Percentiles rank a stretch among this genome's conserved stretches.
These are phyloP conservation scores for Nelumbo lutea DNA, from an alignment of 164 flowering plant genomes.

Conservation along the genomic window DNA sequence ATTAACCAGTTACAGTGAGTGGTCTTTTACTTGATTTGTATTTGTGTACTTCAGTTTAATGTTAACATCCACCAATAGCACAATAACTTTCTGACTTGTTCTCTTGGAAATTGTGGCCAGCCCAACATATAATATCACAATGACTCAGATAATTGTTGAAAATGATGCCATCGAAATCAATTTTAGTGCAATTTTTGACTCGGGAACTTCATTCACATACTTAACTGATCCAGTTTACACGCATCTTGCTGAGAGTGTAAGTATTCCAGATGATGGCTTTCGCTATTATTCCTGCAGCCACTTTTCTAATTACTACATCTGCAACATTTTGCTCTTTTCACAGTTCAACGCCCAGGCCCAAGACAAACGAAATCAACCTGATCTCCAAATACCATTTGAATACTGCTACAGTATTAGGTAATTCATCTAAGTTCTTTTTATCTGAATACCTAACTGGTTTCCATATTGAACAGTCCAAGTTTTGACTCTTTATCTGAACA, in stretches of 20 bases:
- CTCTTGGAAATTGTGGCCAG: not conserved
- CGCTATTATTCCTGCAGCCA: not conserved
- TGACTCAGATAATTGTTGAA: slow-evolving; percentile 9
- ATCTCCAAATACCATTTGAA: not conserved
- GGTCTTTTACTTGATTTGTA: not conserved
- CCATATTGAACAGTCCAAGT: too few relatives aligned
- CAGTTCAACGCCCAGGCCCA: not conserved
- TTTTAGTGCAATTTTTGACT: not conserved
- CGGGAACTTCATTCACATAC: not conserved
- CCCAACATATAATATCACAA: slow-evolving; percentile 47
- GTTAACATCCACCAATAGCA: not conserved
- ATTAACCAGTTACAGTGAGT: slow-evolving; percentile 45
- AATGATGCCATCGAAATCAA: not conserved
- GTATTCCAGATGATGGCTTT: not conserved
- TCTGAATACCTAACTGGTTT: too few relatives aligned
- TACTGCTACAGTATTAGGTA: not conserved
- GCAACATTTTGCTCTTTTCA: not conserved
- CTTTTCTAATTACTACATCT: not conserved
- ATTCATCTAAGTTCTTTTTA: not conserved
- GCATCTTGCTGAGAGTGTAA: not conserved
- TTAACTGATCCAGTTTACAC: not conserved
- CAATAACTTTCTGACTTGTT: not conserved
- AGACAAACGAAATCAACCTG: not conserved
- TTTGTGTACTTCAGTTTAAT: not conserved
- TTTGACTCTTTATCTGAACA: not conserved